phyloP scores from a whole-genome alignment of 805 yeast genomes.

The Metschnikowia proteae region DNA sequence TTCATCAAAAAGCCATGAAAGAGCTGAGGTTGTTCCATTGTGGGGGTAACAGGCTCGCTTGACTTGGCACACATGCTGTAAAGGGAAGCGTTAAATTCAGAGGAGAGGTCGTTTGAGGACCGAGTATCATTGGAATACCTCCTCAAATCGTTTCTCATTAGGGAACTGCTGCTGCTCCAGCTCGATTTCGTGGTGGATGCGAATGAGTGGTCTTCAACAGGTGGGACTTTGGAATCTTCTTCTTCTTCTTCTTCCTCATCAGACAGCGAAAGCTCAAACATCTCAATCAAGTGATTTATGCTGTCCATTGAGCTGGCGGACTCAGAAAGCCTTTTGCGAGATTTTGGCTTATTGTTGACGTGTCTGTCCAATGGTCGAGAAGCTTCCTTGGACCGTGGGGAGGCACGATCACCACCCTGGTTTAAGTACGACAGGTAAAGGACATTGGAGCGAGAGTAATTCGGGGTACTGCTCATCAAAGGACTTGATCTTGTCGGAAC shows the following conservation, averaged over 20 bases:
- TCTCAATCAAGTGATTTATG: conserved; percentile 10
- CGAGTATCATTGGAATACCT: background rate
- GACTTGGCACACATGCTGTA: conserved; percentile 3
- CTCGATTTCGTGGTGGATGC: background rate
- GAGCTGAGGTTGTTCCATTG: background rate
- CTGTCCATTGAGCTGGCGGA: conserved; percentile 6
- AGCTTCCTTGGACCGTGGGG: background rate
- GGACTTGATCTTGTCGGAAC: background rate
- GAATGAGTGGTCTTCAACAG: background rate
- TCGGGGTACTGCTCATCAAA: background rate
- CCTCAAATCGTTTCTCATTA: background rate
- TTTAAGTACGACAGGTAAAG: conserved; percentile 17
- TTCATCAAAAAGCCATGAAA: conserved; percentile 2
- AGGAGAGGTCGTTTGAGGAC: conserved; percentile 1
- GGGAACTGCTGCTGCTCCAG: background rate
- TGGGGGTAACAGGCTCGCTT: conserved; percentile 13
- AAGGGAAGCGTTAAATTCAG: conserved; percentile 3
- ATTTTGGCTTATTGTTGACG: background rate
- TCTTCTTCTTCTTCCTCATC: conserved; percentile 9
- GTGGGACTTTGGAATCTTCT: background rate
- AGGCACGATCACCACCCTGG: conserved; percentile 1
- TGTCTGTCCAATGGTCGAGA: background rate
- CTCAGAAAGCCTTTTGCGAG: conserved; percentile 3
- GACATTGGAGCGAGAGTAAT: conserved; percentile 8
- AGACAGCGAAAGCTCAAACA: conserved; percentile 11